Conservation (phyloP, 345 rosid species). For the Citrus glauca region DNA sequence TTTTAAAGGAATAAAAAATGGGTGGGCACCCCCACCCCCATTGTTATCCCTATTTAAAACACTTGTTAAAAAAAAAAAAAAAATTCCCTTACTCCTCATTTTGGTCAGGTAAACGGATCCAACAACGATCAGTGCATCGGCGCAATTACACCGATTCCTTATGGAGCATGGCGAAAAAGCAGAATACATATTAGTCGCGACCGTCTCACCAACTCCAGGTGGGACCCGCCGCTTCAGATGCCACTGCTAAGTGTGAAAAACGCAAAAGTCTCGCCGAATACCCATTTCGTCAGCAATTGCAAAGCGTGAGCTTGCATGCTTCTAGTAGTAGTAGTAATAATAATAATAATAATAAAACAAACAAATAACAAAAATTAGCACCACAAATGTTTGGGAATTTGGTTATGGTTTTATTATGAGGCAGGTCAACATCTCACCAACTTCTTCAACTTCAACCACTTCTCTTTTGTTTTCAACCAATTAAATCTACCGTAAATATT, state of each 20-base stretch:
- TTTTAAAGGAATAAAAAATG: too few relatives aligned
- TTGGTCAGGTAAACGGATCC: background rate
- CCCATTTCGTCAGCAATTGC: background rate
- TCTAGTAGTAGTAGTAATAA: background rate
- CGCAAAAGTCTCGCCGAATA: background rate
- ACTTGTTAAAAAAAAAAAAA: too few relatives aligned
- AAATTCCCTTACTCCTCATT: too few relatives aligned
- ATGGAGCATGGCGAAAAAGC: too few relatives aligned
- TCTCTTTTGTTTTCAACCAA: background rate
- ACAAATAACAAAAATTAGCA: background rate
- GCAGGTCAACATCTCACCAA: constrained; percentile 12
- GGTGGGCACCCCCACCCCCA: too few relatives aligned
- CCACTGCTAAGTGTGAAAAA: too few relatives aligned
- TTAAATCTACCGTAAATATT: too few relatives aligned
- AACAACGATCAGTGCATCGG: background rate
- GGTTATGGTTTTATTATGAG: too few relatives aligned
- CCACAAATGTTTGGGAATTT: background rate
- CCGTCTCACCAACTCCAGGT: background rate
- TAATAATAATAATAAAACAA: too few relatives aligned
- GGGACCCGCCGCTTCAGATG: background rate
- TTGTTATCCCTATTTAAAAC: too few relatives aligned
- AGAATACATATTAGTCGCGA: background rate
- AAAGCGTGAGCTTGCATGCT: background rate
- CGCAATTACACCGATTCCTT: background rate
- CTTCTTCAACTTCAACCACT: background rate